A percentile compares a stretch with the other conserved stretches of the same genome.
These are phyloP conservation scores for Panicum virgatum DNA, from an alignment of 202 grass and related monocot genomes.

Conservation along the genomic window DNA sequence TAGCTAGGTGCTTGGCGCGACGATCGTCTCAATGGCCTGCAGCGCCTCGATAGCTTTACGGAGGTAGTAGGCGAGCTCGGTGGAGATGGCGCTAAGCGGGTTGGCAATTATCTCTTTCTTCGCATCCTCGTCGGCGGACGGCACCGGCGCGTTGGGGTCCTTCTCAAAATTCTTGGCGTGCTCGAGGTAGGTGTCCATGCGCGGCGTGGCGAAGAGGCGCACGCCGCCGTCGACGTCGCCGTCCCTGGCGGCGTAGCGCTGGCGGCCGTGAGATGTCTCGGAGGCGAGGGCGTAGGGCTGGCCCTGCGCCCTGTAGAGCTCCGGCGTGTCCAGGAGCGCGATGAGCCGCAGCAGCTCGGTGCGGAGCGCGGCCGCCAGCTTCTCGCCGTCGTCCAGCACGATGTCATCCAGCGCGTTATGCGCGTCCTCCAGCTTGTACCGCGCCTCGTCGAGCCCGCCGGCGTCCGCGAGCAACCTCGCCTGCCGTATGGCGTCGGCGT, in stretches of 20 bases:
- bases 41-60: slow-evolving; percentile 35
- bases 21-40: slow-evolving; percentile 37
- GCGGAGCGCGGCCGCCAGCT: not conserved
- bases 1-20: not conserved
- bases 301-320: not conserved
- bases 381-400: not conserved
- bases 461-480: not conserved
- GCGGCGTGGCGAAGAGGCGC: not conserved
- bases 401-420: not conserved
- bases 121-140: not conserved
- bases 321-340: not conserved
- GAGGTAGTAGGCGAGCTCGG: not conserved
- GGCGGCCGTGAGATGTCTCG: not conserved
- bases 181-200: not conserved
- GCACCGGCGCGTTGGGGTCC: not conserved
- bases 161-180: not conserved
- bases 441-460: not conserved
- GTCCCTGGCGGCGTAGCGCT: not conserved
- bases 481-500: not conserved
- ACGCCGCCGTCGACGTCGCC: too few species aligned
- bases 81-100: not conserved
- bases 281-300: not conserved
- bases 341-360: not conserved
- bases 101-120: not conserved
- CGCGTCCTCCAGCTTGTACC: not conserved